Percentiles rank a stretch among this genome's conserved stretches.
Evolutionary conservation across 2,329 filamentous ascomycete species (phyloP).

Genomic region (Botrytis medusae): DNA sequence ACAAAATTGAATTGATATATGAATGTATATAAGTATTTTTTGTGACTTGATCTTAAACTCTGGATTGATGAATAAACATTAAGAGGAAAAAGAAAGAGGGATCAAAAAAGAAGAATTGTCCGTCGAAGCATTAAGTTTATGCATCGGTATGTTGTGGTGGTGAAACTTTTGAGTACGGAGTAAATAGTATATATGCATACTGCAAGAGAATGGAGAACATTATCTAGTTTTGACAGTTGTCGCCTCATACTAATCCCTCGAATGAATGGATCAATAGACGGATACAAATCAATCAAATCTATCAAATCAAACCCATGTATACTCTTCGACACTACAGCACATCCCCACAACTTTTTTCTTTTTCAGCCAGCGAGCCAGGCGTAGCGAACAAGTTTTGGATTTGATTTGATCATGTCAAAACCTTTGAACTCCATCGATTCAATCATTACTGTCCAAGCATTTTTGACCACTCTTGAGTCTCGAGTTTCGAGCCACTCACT

Average conservation of each 20-base stretch:
- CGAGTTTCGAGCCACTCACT: background rate
- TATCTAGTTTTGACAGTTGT: conserved; percentile 19
- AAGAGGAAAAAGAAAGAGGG: background rate
- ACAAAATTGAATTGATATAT: background rate
- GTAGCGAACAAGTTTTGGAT: background rate
- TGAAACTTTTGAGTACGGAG: background rate
- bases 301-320: conserved; percentile 8
- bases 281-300: background rate
- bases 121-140: conserved; percentile 3
- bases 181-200: conserved; percentile 14
- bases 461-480: background rate
- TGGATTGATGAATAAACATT: background rate
- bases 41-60: background rate
- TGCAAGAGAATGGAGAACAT: conserved; percentile 3
- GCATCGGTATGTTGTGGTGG: background rate
- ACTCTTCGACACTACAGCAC: background rate
- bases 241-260: conserved; percentile 16
- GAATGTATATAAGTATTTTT: background rate
- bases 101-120: background rate
- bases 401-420: background rate
- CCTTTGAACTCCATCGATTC: background rate
- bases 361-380: background rate
- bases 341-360: conserved; percentile 15
- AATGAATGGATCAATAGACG: conserved; percentile 2
- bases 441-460: background rate